Evolutionary conservation across 768 basidiomycete species (phyloP).

Genomic region (Suillus ampliporus): DNA sequence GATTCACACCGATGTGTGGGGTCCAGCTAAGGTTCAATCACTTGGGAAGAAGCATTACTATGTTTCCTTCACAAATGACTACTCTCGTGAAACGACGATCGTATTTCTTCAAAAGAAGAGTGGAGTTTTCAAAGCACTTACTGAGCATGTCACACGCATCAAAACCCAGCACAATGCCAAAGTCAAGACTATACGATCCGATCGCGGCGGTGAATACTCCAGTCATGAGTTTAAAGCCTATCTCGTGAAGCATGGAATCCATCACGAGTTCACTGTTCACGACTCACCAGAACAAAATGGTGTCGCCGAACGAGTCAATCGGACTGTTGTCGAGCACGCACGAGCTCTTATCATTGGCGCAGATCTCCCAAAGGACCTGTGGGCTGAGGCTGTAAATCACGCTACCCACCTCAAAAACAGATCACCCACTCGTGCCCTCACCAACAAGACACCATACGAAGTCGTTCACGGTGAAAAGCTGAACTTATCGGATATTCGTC

Average conservation of each 20-base stretch:
- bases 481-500: slow-evolving; percentile 23
- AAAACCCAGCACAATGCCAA: slow-evolving; percentile 29
- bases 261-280: slow-evolving; percentile 24
- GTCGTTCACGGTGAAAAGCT: slow-evolving; percentile 28
- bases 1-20: slow-evolving; percentile 39
- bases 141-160: slow-evolving; percentile 31
- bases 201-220: slow-evolving; percentile 35
- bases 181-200: slow-evolving; percentile 24
- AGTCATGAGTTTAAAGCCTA: slow-evolving; percentile 23
- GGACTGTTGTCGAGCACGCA: slow-evolving; percentile 24
- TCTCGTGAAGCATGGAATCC: slow-evolving; percentile 25
- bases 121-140: slow-evolving; percentile 19
- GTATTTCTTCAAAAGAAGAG: slow-evolving; percentile 37
- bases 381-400: slow-evolving; percentile 30
- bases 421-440: slow-evolving; percentile 22
- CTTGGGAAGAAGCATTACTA: slow-evolving; percentile 38
- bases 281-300: slow-evolving; percentile 36
- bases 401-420: slow-evolving; percentile 28
- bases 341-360: slow-evolving; percentile 24
- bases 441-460: slow-evolving; percentile 33
- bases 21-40: slow-evolving; percentile 28
- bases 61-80: slow-evolving; percentile 43
- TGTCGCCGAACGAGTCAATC: slow-evolving; percentile 32
- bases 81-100: slow-evolving; percentile 30
- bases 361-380: slow-evolving; percentile 28